Base-by-base conservation (phyloP, 352 stramenopile species). In the Plasmopara halstedii region DNA sequence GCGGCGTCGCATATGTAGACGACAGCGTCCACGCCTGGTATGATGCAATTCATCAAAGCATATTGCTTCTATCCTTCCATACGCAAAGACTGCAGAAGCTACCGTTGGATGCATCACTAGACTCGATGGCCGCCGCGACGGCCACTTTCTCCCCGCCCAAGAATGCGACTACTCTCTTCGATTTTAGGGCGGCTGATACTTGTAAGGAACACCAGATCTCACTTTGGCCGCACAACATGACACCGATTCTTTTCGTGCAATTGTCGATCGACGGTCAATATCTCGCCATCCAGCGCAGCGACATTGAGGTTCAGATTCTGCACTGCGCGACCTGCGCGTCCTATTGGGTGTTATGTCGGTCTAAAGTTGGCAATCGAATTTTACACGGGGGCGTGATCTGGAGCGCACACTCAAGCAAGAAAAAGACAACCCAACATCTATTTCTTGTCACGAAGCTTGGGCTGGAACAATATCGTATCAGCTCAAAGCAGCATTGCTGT, bases 281-380 rank as follows among this genome's bases (percentile, higher is more conserved):
- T 32, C 51, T 93, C 20, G 78, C 75, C 5, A 55, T 93, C 32
- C 81, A 93, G 52, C 82, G 69, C 42, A 90, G 74, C 50, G 81
- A 93, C 45, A 79, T 90, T 32, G 78, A 93, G 51, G 75, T 93
- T 26, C 73, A 90, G 38, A 59, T 93, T 40, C 17, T 88, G 6
- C 62, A 70, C 21, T 52, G 70, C 17, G 32, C 49, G 18, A 78
- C 75, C 7, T 34, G 65, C 2, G 53, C 71, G 38, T 72, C 50
- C 14, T 84, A 74, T 52, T 90, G 73, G 72, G 62, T 93, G 23
- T 47, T 88, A 40, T 90, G 78, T 62, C 79, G 70, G 35, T 60
- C 73, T 47, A 85, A 81, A 37, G 56, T 54, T 6, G 71, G 68
- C 1, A 89, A 88, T 39, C 64, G 70, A 17, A 82, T 87, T 22